Base-by-base conservation (phyloP, 2,329 filamentous ascomycete genomes). In the Metarhizium sp. region DNA sequence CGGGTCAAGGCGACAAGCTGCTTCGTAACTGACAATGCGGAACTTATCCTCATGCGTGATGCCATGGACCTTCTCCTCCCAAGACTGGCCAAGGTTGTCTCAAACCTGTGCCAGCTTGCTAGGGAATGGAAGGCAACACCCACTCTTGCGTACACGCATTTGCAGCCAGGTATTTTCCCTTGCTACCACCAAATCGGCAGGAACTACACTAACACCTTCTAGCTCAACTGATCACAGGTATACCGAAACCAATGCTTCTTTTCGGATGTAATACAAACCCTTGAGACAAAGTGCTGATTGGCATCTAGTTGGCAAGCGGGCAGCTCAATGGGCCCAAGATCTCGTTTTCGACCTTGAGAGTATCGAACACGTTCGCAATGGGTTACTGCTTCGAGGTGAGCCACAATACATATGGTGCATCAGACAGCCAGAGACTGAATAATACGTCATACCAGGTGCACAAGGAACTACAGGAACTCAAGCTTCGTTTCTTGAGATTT, bases 81-180 rank as follows among this genome's bases (percentile, higher is more conserved):
- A 40, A 95, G 92, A 71, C 72, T 95, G 6, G 89, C 90, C 53
- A 89, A 84, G 62, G 86, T 91, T 55, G 86, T 95, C 60, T 74
- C 81, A 59, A 91, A 91, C 70, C 77, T 96, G 32, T 77, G 80
- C 29, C 69, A 77, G 36, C 94, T 95, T 67, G 87, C 90, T 5
- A 68, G 85, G 57, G 67, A 91, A 67, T 85, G 85, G 76, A 90
- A 90, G 72, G 78, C 81, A 59, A 57, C 57, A 60, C 25, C 25
- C 25, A 59, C 55, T 10, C 52, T 25, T 45, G 38, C 32, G 38
- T 25, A 25, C 25, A 25, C 25, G 25, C 25, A 25, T 25, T 25
- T 25, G 25, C 25, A 25, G 25, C 25, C 25, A 25, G 25, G 25
- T 25, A 25, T 25, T 25, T 25, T 25, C 25, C 25, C 25, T 4